Evolutionary conservation across 176 grass and related monocot genomes (phyloP), one percentile per base, ranked within the genome.

Genomic region (Musa beccarii): DNA sequence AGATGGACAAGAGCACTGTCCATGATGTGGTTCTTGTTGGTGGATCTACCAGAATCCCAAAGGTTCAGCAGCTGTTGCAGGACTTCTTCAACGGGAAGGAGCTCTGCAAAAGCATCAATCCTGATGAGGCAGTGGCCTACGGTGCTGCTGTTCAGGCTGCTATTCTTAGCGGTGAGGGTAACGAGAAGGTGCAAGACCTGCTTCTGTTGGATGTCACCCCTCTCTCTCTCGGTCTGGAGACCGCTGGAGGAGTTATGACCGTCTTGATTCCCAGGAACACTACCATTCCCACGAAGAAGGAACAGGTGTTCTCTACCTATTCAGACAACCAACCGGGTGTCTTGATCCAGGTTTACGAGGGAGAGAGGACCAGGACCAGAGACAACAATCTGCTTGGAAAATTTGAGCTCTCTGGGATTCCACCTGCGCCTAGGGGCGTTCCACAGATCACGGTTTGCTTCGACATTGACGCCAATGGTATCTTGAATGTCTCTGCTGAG

Each of bases 391-490:
- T 92, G 25, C 78, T 92, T 0, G 89, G 86, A 14, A 92, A 89
- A 21, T 92, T 92, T 13, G 86, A 89, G 79, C 90, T 92, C 52
- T 86, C 84, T 6, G 86, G 87, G 21, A 92, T 89, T n/a, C 86
- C 86, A 6, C 84, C 90, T 57, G 86, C 86, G 0, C 86, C 86
- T 2, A 83, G 87, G 66, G 90, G 90, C 19, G 87, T 92, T 55
- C 86, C 87, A 16, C 87, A 92, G 65, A 92, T 89, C 68, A 92
- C 84, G 0, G 84, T 92, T 10, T 87, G 84, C 79, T 92, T 92
- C 1, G 90, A 92, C 73, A 92, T 92, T 0, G 90, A 92, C 2
- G 82, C 84, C 1, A 92, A 92, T 2, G 86, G 84, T 9, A 92
- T 89, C 71, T 63, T 86, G 75, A 92, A 92, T 0, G 84, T 89